These are phyloP conservation scores for Yamadazyma aaseri DNA, from an alignment of 1,139 yeast genomes.

Conservation along the genomic window DNA sequence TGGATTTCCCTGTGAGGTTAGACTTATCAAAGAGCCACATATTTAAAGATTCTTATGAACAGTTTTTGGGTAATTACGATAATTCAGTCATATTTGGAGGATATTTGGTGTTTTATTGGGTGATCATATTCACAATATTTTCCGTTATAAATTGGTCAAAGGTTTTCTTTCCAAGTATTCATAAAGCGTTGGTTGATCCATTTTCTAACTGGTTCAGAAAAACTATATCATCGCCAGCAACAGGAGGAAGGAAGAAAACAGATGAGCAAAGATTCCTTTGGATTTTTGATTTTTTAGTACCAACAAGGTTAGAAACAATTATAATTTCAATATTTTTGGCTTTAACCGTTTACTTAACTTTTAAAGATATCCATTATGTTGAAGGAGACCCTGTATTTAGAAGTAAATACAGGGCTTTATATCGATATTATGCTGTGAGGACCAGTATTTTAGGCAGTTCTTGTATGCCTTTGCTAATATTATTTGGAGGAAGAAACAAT, in stretches of 20 bases:
- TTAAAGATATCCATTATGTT: conserved; percentile 20
- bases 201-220: conserved; percentile 26
- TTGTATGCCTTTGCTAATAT: conserved; percentile 49
- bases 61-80: conserved; percentile 41
- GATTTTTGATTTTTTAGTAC: conserved; percentile 44
- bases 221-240: conserved; percentile 29
- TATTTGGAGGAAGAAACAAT: conserved; percentile 65
- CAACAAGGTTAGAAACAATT: conserved; percentile 63
- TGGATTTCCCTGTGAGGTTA: conserved; percentile 26
- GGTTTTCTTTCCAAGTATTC: conserved; percentile 21
- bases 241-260: conserved; percentile 25
- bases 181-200: conserved; percentile 22
- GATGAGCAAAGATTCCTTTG: conserved; percentile 25
- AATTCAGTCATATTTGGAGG: conserved; percentile 34
- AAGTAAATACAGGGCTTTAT: conserved; percentile 13
- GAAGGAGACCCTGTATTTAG: conserved; percentile 31
- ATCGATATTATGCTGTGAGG: conserved; percentile 50
- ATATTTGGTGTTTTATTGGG: conserved; percentile 32
- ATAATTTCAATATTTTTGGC: conserved; percentile 47
- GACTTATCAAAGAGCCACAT: conserved; percentile 19
- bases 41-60: conserved; percentile 29
- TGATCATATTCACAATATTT: conserved; percentile 22
- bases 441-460: conserved; percentile 57
- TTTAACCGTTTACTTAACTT: conserved; percentile 40
- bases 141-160: conserved; percentile 35